phyloP scores from a whole-genome alignment of 768 basidiomycete species.

The Tricholoma sp. region DNA sequence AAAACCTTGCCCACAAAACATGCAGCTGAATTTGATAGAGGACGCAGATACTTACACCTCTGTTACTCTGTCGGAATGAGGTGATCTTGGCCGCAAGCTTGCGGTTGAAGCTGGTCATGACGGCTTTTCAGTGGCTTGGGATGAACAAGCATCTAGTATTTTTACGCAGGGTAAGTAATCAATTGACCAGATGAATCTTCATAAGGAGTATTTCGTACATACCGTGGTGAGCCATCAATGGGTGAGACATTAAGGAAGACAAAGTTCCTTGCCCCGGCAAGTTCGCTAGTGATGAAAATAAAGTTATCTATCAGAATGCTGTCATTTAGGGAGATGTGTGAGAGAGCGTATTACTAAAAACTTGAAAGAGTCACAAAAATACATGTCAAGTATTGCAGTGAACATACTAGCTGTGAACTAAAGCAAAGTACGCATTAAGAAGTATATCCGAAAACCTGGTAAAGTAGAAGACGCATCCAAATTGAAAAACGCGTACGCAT shows the following conservation, averaged over 20 bases:
- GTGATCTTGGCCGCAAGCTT: conserved; percentile 38
- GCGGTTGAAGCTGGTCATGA: conserved; percentile 48
- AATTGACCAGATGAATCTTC: neutral
- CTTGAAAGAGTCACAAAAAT: neutral
- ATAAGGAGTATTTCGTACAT: conserved; percentile 2
- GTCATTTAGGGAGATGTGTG: neutral
- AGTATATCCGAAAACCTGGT: conserved; percentile 44
- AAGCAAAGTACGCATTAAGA: conserved; percentile 44
- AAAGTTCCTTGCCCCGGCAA: conserved; percentile 54
- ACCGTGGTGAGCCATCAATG: conserved; percentile 41
- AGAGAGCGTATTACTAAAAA: conserved; percentile 27
- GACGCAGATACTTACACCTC: conserved; percentile 33
- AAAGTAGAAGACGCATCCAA: neutral
- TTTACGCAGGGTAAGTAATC: neutral
- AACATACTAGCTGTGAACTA: conserved; percentile 46
- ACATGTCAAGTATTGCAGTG: too few relatives aligned
- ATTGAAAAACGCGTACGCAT: conserved; percentile 33
- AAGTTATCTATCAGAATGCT: neutral
- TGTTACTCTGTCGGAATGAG: conserved; percentile 37
- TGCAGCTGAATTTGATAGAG: neutral
- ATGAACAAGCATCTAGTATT: conserved; percentile 46
- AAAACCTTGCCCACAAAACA: conserved; percentile 29
- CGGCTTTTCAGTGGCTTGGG: conserved; percentile 37
- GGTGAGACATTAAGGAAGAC: conserved; percentile 41
- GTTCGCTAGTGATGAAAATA: conserved; percentile 24